These are phyloP conservation scores for Brassica incana DNA, from an alignment of 345 rosid species.

Conservation along the genomic window DNA sequence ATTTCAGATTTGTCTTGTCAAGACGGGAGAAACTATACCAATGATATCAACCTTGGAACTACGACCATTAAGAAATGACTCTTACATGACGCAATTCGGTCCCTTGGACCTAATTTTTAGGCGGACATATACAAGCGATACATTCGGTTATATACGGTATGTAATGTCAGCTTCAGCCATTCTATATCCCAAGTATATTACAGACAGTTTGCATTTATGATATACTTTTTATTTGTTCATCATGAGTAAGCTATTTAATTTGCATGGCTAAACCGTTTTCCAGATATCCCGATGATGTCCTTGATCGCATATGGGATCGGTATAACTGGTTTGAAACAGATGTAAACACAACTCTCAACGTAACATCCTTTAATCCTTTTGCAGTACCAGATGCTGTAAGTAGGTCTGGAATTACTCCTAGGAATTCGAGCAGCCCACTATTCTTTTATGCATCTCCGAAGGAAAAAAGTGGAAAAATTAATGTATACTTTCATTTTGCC, in stretches of 20 bases:
- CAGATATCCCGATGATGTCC: slow-evolving; percentile 6
- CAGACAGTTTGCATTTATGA: neutral
- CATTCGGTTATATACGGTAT: slow-evolving; percentile 37
- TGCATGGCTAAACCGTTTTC: neutral
- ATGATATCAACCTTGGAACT: slow-evolving; percentile 51
- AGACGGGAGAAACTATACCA: slow-evolving; percentile 44
- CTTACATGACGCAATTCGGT: slow-evolving; percentile 11
- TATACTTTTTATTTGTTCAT: neutral
- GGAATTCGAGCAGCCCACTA: neutral
- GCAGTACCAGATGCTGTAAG: slow-evolving; percentile 29
- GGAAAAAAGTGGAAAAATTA: neutral
- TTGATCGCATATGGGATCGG: slow-evolving; percentile 21
- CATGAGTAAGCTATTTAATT: neutral
- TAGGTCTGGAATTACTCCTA: neutral
- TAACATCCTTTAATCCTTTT: slow-evolving; percentile 10
- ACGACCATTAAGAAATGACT: slow-evolving; percentile 34
- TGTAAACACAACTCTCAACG: slow-evolving; percentile 13
- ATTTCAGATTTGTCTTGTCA: slow-evolving; percentile 50
- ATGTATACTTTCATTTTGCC: slow-evolving; percentile 8
- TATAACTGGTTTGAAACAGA: neutral
- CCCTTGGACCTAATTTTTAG: slow-evolving; percentile 10
- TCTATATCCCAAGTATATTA: neutral
- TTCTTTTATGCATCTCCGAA: neutral
- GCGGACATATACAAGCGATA: slow-evolving; percentile 6
- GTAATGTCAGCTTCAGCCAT: neutral